phyloP scores from a whole-genome alignment of 192 early-diverging fungal species.

The Paraglomus brasilianum region DNA sequence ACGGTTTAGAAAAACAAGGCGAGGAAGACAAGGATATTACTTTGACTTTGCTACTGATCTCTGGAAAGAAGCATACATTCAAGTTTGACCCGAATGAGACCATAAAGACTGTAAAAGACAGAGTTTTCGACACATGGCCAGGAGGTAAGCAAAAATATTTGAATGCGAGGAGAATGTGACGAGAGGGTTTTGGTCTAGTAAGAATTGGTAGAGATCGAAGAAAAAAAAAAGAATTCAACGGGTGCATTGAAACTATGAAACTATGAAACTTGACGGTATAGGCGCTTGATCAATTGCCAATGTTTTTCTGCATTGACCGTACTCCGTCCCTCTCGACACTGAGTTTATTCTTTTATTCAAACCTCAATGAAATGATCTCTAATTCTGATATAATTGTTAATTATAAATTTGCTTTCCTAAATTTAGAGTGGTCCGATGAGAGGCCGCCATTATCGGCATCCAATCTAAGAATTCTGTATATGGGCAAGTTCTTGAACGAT shows the following conservation, averaged over 20 bases:
- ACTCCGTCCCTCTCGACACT: background rate
- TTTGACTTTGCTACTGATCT: conserved; percentile 46
- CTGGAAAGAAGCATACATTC: conserved; percentile 44
- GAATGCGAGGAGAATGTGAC: background rate
- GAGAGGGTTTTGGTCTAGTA: background rate
- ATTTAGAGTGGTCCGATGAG: conserved; percentile 46
- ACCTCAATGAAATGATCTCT: background rate
- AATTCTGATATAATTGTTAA: background rate
- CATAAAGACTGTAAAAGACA: conserved; percentile 40
- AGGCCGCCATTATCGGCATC: conserved; percentile 37
- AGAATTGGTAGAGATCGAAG: background rate
- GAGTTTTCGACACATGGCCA: conserved; percentile 45
- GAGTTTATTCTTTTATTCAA: conserved; percentile 1
- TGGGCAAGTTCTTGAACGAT: conserved; percentile 48
- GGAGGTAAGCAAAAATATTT: conserved; percentile 30
- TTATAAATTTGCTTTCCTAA: background rate
- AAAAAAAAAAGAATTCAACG: background rate
- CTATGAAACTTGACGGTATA: background rate
- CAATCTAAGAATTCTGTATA: conserved; percentile 46
- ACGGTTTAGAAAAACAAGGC: background rate
- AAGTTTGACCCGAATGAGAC: conserved; percentile 38
- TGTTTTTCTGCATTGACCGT: no score
- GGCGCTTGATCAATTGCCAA: no score
- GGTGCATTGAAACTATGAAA: background rate
- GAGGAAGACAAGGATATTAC: background rate